These are phyloP conservation scores for Cyberlindnera suaveolens DNA, from an alignment of 805 yeast genomes.

Conservation along the genomic window DNA sequence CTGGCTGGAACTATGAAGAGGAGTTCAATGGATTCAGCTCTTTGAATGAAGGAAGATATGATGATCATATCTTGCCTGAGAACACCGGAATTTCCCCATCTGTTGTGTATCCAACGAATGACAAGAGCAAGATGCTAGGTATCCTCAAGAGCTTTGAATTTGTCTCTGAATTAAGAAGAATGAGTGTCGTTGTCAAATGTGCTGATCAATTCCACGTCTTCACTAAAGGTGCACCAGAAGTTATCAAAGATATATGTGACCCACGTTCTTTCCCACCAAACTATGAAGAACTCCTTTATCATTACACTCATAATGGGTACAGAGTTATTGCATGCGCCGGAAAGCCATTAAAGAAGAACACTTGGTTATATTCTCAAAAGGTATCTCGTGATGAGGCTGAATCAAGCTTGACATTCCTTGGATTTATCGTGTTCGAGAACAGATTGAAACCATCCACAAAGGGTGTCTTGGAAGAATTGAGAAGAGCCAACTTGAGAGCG, in stretches of 20 bases:
- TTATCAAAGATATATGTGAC: conserved; percentile 71
- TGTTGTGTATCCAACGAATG: conserved; percentile 41
- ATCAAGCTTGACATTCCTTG: conserved; percentile 62
- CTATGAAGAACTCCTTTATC: conserved; percentile 66
- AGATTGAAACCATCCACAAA: conserved; percentile 70
- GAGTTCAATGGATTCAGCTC: conserved; percentile 41
- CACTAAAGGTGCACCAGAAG: conserved; percentile 98
- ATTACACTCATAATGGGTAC: conserved; percentile 89
- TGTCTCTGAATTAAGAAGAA: conserved; percentile 76
- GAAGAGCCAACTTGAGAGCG: conserved; percentile 69
- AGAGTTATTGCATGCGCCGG: conserved; percentile 94
- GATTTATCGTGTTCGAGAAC: conserved; percentile 90
- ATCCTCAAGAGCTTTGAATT: conserved; percentile 68
- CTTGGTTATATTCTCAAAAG: conserved; percentile 45
- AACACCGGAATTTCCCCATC: conserved; percentile 40
- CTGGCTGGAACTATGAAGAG: conserved; percentile 72
- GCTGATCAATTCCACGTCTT: conserved; percentile 42
- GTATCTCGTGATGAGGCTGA: conserved; percentile 64
- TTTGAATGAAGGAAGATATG: conserved; percentile 32
- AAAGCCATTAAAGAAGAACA: conserved; percentile 39
- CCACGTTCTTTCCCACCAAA: conserved; percentile 67
- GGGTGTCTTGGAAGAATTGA: conserved; percentile 51
- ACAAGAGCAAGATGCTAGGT: conserved; percentile 34
- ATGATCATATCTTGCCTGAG: conserved; percentile 35
- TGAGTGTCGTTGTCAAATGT: conserved; percentile 72